These are phyloP conservation scores for Erigeron canadensis DNA, from an alignment of 129 eudicot genomes.

Conservation along the genomic window DNA sequence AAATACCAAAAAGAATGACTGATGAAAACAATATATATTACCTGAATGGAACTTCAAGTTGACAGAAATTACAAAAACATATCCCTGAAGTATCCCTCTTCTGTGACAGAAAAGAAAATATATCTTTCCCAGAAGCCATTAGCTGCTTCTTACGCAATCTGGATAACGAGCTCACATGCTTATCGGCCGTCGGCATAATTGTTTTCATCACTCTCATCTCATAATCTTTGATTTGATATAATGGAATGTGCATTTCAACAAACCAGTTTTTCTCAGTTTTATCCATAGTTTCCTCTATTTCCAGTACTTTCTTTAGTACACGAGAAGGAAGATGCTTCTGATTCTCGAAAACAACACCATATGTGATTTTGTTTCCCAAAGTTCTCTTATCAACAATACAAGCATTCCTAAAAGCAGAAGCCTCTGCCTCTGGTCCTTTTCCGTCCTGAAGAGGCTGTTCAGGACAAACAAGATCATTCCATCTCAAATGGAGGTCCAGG, in stretches of 20 bases:
- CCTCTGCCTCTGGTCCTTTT: slow-evolving; percentile 87
- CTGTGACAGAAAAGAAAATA: slow-evolving; percentile 49
- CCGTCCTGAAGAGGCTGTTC: slow-evolving; percentile 70
- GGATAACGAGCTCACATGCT: slow-evolving; percentile 30
- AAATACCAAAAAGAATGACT: slow-evolving; percentile 1
- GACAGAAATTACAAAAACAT: slow-evolving; percentile 66
- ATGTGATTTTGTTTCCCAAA: slow-evolving; percentile 53
- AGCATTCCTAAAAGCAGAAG: slow-evolving; percentile 88
- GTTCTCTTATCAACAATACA: slow-evolving; percentile 60
- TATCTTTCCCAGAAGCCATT: slow-evolving; percentile 62
- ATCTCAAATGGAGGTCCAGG: slow-evolving; percentile 80
- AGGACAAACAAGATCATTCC: slow-evolving; percentile 90
- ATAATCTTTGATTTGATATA: slow-evolving; percentile 80
- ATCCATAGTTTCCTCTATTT: slow-evolving; percentile 57
- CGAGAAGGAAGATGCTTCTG: slow-evolving; percentile 95
- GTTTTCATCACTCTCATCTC: slow-evolving; percentile 45
- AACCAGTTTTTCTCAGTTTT: slow-evolving; percentile 85
- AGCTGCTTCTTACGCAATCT: slow-evolving; percentile 51
- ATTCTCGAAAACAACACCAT: slow-evolving; percentile 74
- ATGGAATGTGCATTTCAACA: slow-evolving; percentile 67
- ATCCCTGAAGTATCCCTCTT: slow-evolving; percentile 53
- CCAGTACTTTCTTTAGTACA: slow-evolving; percentile 66
- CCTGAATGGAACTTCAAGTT: slow-evolving; percentile 62
- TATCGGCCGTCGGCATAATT: slow-evolving; percentile 24
- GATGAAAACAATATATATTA: slow-evolving; percentile 27